Base-by-base conservation (phyloP, 129 eudicot genomes). In the Sambucus nigra region DNA sequence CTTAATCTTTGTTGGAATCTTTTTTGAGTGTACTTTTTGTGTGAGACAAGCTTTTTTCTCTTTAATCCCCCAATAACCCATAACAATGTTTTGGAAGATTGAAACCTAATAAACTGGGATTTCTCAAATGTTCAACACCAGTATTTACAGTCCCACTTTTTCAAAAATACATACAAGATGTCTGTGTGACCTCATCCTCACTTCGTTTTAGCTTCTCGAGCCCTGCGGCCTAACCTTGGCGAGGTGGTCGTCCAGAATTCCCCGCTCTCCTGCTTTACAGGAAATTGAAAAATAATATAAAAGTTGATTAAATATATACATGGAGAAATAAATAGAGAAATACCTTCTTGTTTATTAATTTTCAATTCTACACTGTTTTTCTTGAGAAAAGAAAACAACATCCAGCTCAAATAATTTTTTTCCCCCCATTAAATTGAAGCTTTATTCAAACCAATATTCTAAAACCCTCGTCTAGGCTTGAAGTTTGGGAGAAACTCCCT, bases 201-300 rank as follows among this genome's bases (percentile, higher is more conserved):
- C 29, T 29, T 26, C n/a, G 28, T 19, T 48, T 26, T 48, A 32
- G 46, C 27, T 53, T 42, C 48, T n/a, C 15, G n/a, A 32, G n/a
- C 29, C 1, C n/a, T 62, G 17, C 20, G 9, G 25, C 21, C 65
- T 78, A 69, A n/a, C 66, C 87, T 53, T 71, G 73, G 46, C 87
- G 81, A 0, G 87, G 87, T 25, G 94, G 76, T 64, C 58, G 69
- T 69, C 63, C 57, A 5, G 94, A 79, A 65, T 76, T 79, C 51
- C 94, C 74, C 12, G 87, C 74, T 70, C 57, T 66, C 73, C 88
- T 80, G 72, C 58, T 33, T 7, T 18, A 20, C 13, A 45, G n/a
- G 32, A 55, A 54, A 0, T 15, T 26, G 9, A 5, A 47, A 9
- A 19, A 10, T 19, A 47, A 18, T 47, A 5, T 7, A 21, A 18